These are phyloP conservation scores for Puccinia polysora DNA, from an alignment of 1,284 basidiomycete species.

Conservation along the genomic window DNA sequence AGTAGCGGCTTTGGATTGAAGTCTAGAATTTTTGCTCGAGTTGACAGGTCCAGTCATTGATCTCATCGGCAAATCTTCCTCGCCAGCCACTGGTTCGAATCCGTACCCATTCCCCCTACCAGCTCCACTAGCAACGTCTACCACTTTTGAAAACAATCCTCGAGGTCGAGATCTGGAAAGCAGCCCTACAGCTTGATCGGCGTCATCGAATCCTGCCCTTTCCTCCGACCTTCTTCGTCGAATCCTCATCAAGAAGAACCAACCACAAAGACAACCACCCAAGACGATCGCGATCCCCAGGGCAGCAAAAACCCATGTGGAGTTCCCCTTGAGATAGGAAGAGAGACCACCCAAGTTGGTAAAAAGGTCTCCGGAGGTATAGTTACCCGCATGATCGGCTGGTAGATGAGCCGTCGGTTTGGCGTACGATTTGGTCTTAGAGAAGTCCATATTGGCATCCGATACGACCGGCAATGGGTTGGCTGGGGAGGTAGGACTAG, in stretches of 20 bases:
- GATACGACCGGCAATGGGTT: conserved; percentile 39
- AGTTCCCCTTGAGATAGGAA: conserved; percentile 44
- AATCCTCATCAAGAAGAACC: conserved; percentile 37
- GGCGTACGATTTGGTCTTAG: conserved; percentile 61
- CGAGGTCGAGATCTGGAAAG: conserved; percentile 53
- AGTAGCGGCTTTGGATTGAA: conserved; percentile 46
- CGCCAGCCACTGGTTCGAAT: conserved; percentile 65
- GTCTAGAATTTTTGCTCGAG: conserved; percentile 50
- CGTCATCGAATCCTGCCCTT: conserved; percentile 23
- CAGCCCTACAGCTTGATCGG: conserved; percentile 53
- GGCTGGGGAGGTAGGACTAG: conserved; percentile 14
- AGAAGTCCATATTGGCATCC: conserved; percentile 51
- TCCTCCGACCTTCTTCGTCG: conserved; percentile 16
- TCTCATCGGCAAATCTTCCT: conserved; percentile 71
- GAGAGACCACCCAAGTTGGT: conserved; percentile 36
- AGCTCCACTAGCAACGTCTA: conserved; percentile 53
- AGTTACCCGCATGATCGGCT: conserved; percentile 66
- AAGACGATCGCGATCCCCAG: conserved; percentile 43
- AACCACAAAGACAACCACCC: conserved; percentile 23
- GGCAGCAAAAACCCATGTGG: conserved; percentile 34
- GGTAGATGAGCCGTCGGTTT: conserved; percentile 88
- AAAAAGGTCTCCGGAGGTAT: conserved; percentile 44
- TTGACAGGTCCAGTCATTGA: conserved; percentile 56
- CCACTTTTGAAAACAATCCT: conserved; percentile 51
- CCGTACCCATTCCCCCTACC: conserved; percentile 56